Base-by-base conservation (phyloP, 148 eudicot genomes). In the Gaultheria prostrata region DNA sequence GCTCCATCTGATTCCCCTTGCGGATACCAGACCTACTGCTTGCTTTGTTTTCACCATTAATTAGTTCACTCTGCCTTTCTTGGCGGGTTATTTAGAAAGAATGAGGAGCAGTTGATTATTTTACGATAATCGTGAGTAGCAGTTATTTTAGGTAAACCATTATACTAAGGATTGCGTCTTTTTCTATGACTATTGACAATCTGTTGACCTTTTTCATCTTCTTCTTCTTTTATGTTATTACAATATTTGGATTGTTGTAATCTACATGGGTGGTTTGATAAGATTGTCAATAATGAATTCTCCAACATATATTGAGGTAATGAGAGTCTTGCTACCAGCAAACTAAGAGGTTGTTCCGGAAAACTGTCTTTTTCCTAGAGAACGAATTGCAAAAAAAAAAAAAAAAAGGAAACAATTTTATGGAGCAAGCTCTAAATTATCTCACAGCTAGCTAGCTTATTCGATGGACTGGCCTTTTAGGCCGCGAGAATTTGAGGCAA, bases 1-100 rank as follows among this genome's bases (percentile, higher is more conserved):
- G 35, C 76, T 83, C 83, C 77, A 84, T 82, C 84, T 46, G 32
- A 86, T 59, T 35, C 88, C 48, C 48, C 45, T 72, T 7, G 48
- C 12, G 13, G 35, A 67, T 67, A 28, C 13, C 35, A 67, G 72
- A 28, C 17, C 72, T 67, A 1, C 17, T 67, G 72, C 7, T 28
- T 28, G 72, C 72, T 67, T 35, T 67, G 72, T 67, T 67, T 67
- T 26, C 35, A 13, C 14, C 72, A 67, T 67, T 67, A 67, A 30
- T 28, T 13, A 28, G 72, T 17, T 67, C 72, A 12, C 72, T 26
- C 35, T 67, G 2, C 18, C 17, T 26, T 1, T 28, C 67, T 67
- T 67, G 72, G 72, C 35, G 0, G 35, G 72, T 67, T 26, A 65
- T 26, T 65, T 28, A 26, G 72, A 67, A 26, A 15, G 11, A 28